Conservation (phyloP, 1,284 basidiomycete genomes). For the Irpex sp. region DNA sequence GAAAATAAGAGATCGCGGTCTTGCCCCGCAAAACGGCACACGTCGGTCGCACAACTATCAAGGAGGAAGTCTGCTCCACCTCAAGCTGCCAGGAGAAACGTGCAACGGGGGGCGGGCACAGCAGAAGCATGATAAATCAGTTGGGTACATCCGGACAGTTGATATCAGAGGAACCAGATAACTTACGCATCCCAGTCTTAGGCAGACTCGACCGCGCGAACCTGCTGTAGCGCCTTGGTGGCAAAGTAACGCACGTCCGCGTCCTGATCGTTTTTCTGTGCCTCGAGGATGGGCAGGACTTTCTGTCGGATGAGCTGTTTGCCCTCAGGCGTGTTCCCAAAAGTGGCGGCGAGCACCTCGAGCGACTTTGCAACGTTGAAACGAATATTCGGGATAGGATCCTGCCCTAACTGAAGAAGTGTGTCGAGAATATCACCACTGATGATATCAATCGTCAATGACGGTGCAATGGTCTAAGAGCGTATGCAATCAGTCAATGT, state of each 20-base stretch:
- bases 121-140: neutral
- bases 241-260: constrained; percentile 95
- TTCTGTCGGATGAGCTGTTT: constrained; percentile 70
- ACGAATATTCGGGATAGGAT: constrained; percentile 98
- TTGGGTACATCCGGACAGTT: neutral
- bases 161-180: neutral
- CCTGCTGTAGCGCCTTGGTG: constrained; percentile 65
- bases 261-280: constrained; percentile 87
- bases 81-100: neutral
- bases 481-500: constrained; percentile 10
- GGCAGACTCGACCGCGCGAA: constrained; percentile 22
- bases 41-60: neutral
- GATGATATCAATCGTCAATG: constrained; percentile 86
- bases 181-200: constrained; percentile 16
- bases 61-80: neutral
- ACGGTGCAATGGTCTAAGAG: constrained; percentile 87
- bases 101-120: neutral
- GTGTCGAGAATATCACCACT: constrained; percentile 85
- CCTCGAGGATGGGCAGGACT: constrained; percentile 82
- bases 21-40: neutral
- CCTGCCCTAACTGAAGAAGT: constrained; percentile 80
- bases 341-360: constrained; percentile 79
- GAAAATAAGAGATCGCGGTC: neutral
- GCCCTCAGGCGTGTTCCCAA: constrained; percentile 68
- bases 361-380: constrained; percentile 98